Evolutionary conservation across 768 basidiomycete genomes (phyloP), one percentile per base, ranked within the genome.

Genomic region (Tricholoma furcatifolium): DNA sequence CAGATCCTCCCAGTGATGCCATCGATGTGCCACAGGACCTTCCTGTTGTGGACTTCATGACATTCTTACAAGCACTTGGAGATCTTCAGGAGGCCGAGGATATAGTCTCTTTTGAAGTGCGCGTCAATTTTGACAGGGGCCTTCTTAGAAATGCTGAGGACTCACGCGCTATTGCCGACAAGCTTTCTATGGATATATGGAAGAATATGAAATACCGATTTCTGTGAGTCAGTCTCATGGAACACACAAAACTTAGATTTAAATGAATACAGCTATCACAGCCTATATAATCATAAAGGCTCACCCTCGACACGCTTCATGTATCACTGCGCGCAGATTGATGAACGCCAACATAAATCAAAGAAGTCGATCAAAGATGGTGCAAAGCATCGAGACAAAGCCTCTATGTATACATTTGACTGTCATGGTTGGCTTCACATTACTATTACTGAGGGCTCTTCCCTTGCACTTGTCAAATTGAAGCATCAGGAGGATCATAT

Each of bases 391-490:
- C 54, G 60, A 30, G 65, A 67, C 47, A 65, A 64, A 39, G 51
- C 54, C n/a, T 11, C 43, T n/a, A 68, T 69, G 61, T 47, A 56
- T 9, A 32, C 58, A 1, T 69, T 67, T 50, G 41, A 56, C 1
- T 68, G 67, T 32, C 23, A 43, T n/a, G 63, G 68, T 0, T 62
- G 64, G 60, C 45, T 68, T 9, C 53, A 58, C 42, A 63, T 67
- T 11, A 67, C 57, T 1, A 31, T 65, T 12, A 36, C 20, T 17
- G 38, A 27, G 2, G 15, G 18, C 11, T 41, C 30, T 15, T 49
- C 47, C 7, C 40, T 55, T 2, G 60, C 59, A 4, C 54, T 34
- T 6, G 21, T 46, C 8, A 46, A 51, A 45, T 40, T 65, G 11
- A 53, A 51, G 10, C 66, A 66, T 41, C n/a, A n/a, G n/a, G n/a